phyloP scores from a whole-genome alignment of 768 basidiomycete species.

The Boletales sp. region DNA sequence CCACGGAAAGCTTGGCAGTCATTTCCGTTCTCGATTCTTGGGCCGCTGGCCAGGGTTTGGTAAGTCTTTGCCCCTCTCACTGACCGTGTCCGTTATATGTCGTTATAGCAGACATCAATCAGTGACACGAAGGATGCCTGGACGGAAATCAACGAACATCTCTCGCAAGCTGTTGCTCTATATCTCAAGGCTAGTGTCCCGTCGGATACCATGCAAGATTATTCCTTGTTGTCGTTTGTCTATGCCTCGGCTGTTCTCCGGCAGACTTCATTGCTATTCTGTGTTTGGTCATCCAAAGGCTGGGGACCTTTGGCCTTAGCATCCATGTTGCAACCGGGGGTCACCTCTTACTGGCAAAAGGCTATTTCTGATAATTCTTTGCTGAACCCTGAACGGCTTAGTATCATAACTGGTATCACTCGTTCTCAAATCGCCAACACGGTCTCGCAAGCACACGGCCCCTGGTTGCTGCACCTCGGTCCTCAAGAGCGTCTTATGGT shows the following conservation, averaged over 20 bases:
- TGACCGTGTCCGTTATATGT: slow-evolving; percentile 1
- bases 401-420: slow-evolving; percentile 63
- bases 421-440: slow-evolving; percentile 62
- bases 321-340: slow-evolving; percentile 65
- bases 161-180: slow-evolving; percentile 56
- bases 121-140: slow-evolving; percentile 63
- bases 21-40: slow-evolving; percentile 80
- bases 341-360: slow-evolving; percentile 57
- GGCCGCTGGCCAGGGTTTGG: slow-evolving; percentile 69
- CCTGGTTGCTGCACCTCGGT: slow-evolving; percentile 81
- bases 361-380: slow-evolving; percentile 48
- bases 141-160: slow-evolving; percentile 70
- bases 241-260: slow-evolving; percentile 66
- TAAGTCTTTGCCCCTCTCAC: slow-evolving; percentile 35
- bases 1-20: slow-evolving; percentile 82
- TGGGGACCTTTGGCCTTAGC: slow-evolving; percentile 80
- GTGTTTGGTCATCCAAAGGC: slow-evolving; percentile 83
- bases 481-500: slow-evolving; percentile 70
- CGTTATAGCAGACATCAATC: slow-evolving; percentile 51
- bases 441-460: slow-evolving; percentile 76
- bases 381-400: slow-evolving; percentile 61
- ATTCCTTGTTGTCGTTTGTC: slow-evolving; percentile 62
- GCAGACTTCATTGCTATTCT: slow-evolving; percentile 69
- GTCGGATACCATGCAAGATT: slow-evolving; percentile 50
- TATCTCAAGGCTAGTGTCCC: slow-evolving; percentile 58